Percentiles rank a stretch among this genome's conserved stretches.
phyloP scores from a whole-genome alignment of 129 eudicot genomes.

The Apium graveolens region DNA sequence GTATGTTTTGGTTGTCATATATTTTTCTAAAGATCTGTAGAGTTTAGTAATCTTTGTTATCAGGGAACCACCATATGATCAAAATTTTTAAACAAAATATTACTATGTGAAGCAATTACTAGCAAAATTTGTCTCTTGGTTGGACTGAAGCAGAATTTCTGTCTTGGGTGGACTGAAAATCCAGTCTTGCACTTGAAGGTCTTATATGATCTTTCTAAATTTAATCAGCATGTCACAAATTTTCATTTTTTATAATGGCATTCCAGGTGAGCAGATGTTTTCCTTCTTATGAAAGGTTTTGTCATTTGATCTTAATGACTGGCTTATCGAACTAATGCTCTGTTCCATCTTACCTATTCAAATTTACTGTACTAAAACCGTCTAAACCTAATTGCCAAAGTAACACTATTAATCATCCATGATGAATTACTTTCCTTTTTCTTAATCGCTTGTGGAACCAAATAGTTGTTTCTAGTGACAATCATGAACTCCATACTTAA shows the following conservation, averaged over 20 bases:
- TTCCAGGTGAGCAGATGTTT: not conserved
- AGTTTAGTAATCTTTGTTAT: not conserved
- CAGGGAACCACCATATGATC: not conserved
- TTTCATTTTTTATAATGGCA: not conserved
- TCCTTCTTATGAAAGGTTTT: not conserved
- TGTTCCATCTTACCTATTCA: not conserved
- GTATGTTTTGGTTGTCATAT: conserved; percentile 31
- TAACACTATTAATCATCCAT: not conserved
- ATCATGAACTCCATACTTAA: not conserved
- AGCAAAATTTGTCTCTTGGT: not conserved
- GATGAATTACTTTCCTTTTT: not conserved
- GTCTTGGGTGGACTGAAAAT: not conserved
- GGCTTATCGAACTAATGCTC: not conserved
- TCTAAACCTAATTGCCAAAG: not conserved
- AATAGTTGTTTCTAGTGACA: not conserved
- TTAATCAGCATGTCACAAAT: not conserved
- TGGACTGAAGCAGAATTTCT: not conserved
- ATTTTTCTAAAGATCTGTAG: not conserved
- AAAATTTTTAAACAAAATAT: not conserved
- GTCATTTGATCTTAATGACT: not conserved
- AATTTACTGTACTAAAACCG: not conserved
- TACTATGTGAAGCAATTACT: not conserved
- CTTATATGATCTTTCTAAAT: not conserved
- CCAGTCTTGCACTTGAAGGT: not conserved
- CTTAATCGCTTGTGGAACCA: not conserved